Evolutionary conservation across 352 stramenopile species (phyloP).

Genomic region (Phytophthora aleatoria): DNA sequence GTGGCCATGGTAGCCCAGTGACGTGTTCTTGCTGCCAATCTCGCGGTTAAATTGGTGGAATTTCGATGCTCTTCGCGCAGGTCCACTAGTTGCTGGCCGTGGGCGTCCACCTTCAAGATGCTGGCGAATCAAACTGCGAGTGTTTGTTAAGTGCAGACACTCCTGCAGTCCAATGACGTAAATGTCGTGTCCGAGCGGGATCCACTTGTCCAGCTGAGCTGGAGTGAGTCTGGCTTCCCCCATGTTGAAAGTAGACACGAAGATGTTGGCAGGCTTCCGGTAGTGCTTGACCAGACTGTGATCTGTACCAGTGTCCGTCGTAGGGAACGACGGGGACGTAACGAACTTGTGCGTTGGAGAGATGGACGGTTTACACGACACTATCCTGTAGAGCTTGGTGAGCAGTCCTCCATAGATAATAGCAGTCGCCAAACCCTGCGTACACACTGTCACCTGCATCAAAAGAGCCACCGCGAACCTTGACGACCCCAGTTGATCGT

Average conservation of each 20-base stretch:
- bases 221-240: conserved; percentile 67
- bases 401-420: conserved; percentile 69
- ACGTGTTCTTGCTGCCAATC: conserved; percentile 83
- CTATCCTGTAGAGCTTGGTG: conserved; percentile 40
- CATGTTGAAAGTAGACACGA: conserved; percentile 89
- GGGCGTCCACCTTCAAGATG: conserved; percentile 65
- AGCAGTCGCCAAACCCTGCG: conserved; percentile 61
- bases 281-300: conserved; percentile 39
- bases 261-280: conserved; percentile 63
- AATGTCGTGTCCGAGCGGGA: conserved; percentile 78
- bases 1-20: conserved; percentile 85
- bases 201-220: conserved; percentile 72
- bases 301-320: conserved; percentile 26
- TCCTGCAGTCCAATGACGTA: conserved; percentile 91
- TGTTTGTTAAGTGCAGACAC: conserved; percentile 78
- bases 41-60: conserved; percentile 74
- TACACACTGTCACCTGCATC: conserved; percentile 73
- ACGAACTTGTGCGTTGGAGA: conserved; percentile 41
- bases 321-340: conserved; percentile 38
- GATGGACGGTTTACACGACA: conserved; percentile 30
- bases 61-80: conserved; percentile 22
- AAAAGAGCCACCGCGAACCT: conserved; percentile 57
- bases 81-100: conserved; percentile 27
- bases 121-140: conserved; percentile 58
- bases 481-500: conserved; percentile 42